Conservation (phyloP, 169 alveolate species). For the Plasmodium gallinaceum region DNA sequence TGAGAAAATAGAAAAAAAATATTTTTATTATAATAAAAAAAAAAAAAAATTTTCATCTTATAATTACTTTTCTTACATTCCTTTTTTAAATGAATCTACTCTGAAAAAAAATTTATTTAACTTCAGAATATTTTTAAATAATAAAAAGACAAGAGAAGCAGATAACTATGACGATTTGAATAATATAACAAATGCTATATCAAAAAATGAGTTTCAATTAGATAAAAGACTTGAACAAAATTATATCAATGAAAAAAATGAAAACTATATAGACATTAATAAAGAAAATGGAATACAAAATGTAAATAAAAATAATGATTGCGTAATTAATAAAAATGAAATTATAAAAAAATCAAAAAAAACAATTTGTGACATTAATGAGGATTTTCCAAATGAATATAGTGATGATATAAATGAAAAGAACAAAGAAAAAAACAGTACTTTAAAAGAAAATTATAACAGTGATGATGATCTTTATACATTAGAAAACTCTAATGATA, state of each 20-base stretch:
- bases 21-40: conserved; percentile 16
- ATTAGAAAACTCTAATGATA: neutral
- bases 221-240: neutral
- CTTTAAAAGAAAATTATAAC: too few species aligned
- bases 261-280: neutral
- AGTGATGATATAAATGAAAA: too few species aligned
- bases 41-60: neutral
- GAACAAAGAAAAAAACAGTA: too few species aligned
- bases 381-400: too few species aligned
- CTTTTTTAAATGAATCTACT: conserved; percentile 7
- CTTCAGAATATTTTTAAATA: conserved; percentile 7
- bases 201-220: neutral
- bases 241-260: neutral
- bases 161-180: neutral
- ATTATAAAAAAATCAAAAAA: too few species aligned
- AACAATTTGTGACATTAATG: too few species aligned
- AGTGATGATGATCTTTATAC: too few species aligned
- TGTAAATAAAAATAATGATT: neutral
- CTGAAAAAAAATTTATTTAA: conserved; percentile 6
- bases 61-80: conserved; percentile 14
- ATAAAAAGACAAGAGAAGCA: conserved; percentile 9
- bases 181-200: neutral
- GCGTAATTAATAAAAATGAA: too few species aligned
- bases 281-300: neutral
- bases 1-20: conserved; percentile 1